These are phyloP conservation scores for Tinospora cordifolia DNA, from an alignment of 164 flowering plant genomes.

Conservation along the genomic window DNA sequence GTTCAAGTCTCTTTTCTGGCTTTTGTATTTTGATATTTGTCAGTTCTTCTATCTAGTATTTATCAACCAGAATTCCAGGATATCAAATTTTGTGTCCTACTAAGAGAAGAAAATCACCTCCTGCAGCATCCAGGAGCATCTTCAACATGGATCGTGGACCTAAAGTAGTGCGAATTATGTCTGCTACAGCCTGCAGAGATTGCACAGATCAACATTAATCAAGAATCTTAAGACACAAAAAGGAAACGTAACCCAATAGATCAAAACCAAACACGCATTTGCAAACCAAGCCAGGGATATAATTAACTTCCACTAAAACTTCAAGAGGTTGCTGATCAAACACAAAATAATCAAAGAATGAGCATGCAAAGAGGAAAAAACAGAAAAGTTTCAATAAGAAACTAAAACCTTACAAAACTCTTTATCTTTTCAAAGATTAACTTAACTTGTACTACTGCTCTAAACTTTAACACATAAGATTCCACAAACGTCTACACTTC, in stretches of 20 bases:
- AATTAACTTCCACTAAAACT: not conserved
- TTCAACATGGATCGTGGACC: slow-evolving; percentile 97
- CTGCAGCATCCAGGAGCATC: slow-evolving; percentile 88
- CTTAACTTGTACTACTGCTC: too few relatives aligned
- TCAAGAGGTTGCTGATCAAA: not conserved
- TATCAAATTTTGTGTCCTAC: not conserved
- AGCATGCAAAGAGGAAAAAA: not conserved
- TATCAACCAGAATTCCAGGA: too few relatives aligned
- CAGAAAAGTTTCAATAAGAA: too few relatives aligned
- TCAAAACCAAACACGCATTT: not conserved
- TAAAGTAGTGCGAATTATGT: slow-evolving; percentile 91
- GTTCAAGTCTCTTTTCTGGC: too few relatives aligned
- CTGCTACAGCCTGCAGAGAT: slow-evolving; percentile 75
- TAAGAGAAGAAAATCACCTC: slow-evolving; percentile 42
- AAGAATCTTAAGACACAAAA: not conserved
- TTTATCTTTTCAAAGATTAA: too few relatives aligned
- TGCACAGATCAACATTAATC: not conserved
- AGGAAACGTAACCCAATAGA: not conserved
- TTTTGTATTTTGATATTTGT: too few relatives aligned
- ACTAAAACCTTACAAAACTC: not conserved
- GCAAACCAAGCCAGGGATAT: not conserved
- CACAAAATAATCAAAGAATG: not conserved
- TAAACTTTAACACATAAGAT: too few relatives aligned
- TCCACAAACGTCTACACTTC: too few relatives aligned
- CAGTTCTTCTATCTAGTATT: too few relatives aligned